Base-by-base conservation (phyloP, 2,329 filamentous ascomycete species). In the Venturia aucupariae region DNA sequence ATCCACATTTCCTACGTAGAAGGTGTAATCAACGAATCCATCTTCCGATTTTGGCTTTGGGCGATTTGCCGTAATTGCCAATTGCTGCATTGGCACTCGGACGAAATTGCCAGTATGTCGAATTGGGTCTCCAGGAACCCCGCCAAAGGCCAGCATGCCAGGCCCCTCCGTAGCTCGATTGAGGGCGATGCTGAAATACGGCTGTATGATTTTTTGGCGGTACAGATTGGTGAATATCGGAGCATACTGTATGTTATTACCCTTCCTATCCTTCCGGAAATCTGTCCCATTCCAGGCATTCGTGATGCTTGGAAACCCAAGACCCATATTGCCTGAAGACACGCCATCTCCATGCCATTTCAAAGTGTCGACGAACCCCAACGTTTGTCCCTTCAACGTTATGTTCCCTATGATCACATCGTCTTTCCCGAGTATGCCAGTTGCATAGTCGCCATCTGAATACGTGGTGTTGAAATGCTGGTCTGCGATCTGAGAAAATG, bases 231-330 rank as follows among this genome's bases (percentile, higher is more conserved):
- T 46, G 42, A 62, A 65, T 2, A 65, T 19, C 6, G 64, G 57
- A 13, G 42, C 3, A 30, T 65, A 65, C 8, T 17, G 30, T 4
- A 60, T 15, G 22, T 13, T 35, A 24, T 41, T 13, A 17, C 13
- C 11, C 39, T 39, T 60, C 35, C 24, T 41, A 2, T 60, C 39
- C 19, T 60, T 38, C 1, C 2, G 3, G 13, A 27, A 7, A 5
- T 39, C 24, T 22, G 39, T 30, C 11, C 39, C 51, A 4, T 5
- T n/a, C n/a, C 15, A 41, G 4, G 64, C 30, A 27, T 39, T 60
- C 17, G 65, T 66, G n/a, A 66, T 55, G 38, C n/a, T 38, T 30
- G 65, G 65, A 57, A 61, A 65, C 17, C 39, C 65, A 41, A 66
- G 30, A 17, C 65, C 65, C 2, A 65, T 3, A 17, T 60, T 48